These are phyloP conservation scores for Phytophthora capsici DNA, from an alignment of 352 stramenopile genomes.

Conservation along the genomic window DNA sequence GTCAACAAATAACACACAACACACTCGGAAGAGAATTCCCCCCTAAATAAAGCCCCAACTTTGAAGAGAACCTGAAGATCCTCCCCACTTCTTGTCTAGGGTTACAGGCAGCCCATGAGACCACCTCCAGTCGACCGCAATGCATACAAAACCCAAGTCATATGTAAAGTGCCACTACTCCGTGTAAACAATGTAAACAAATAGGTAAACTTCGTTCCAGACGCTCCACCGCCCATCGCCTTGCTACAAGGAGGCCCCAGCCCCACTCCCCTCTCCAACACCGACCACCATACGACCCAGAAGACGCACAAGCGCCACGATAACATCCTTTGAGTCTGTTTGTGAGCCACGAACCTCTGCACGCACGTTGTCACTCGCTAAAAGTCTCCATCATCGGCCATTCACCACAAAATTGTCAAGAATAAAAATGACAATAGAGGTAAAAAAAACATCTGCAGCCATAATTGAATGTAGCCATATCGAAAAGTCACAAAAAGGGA, in stretches of 20 bases:
- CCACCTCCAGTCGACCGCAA: slow-evolving; percentile 42
- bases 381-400: slow-evolving; percentile 33
- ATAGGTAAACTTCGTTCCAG: slow-evolving; percentile 7
- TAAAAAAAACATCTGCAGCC: too few species aligned
- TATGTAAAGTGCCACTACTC: slow-evolving; percentile 11
- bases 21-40: slow-evolving; percentile 26
- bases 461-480: slow-evolving; percentile 18
- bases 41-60: slow-evolving; percentile 9
- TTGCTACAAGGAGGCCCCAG: not conserved
- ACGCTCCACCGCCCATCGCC: slow-evolving; percentile 21
- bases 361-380: slow-evolving; percentile 31
- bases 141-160: slow-evolving; percentile 22
- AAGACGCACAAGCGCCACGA: slow-evolving; percentile 5
- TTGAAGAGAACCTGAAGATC: slow-evolving; percentile 9
- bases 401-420: not conserved
- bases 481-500: slow-evolving; percentile 17
- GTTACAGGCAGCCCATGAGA: slow-evolving; percentile 72
- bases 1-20: slow-evolving; percentile 72
- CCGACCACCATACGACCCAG: slow-evolving; percentile 1
- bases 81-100: slow-evolving; percentile 52
- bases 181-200: slow-evolving; percentile 19
- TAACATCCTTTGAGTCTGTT: not conserved
- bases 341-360: slow-evolving; percentile 5
- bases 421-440: too few species aligned
- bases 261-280: slow-evolving; percentile 23